A percentile compares a stretch with the other conserved stretches of the same genome.
Conservation (phyloP, 2,329 filamentous ascomycete genomes). For the Fusarium fracticaudum region DNA sequence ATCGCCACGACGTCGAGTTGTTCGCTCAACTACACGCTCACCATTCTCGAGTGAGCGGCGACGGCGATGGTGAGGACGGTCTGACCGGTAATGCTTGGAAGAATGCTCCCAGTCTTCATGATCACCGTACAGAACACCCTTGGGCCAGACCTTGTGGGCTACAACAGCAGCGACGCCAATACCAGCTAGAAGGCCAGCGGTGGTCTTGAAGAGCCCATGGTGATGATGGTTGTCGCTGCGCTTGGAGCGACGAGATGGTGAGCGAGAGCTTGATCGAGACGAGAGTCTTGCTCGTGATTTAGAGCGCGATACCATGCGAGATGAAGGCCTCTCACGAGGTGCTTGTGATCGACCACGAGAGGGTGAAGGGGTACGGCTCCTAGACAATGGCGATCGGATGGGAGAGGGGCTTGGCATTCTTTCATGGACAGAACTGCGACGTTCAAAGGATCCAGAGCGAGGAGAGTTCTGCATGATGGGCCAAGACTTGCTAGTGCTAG, state of each 20-base stretch:
- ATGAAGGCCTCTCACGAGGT: neutral
- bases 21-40: conserved; percentile 24
- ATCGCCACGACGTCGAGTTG: conserved; percentile 25
- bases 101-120: conserved; percentile 45
- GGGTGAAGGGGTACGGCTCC: conserved; percentile 24
- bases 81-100: conserved; percentile 23
- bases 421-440: conserved; percentile 29
- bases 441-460: conserved; percentile 33
- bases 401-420: conserved; percentile 21
- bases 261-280: conserved; percentile 31
- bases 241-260: conserved; percentile 28
- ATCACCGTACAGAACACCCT: conserved; percentile 42
- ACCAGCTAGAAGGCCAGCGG: conserved; percentile 47
- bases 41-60: conserved; percentile 20
- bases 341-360: conserved; percentile 28
- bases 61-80: conserved; percentile 15
- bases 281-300: conserved; percentile 20
- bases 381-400: conserved; percentile 12
- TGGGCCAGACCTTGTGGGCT: conserved; percentile 50
- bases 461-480: conserved; percentile 26
- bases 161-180: conserved; percentile 49
- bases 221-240: conserved; percentile 30
- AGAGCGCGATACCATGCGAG: conserved; percentile 23
- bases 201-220: conserved; percentile 45
- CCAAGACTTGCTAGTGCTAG: conserved; percentile 20